phyloP scores from a whole-genome alignment of 495 filamentous ascomycete species.

The Tetracladium marchalianum region DNA sequence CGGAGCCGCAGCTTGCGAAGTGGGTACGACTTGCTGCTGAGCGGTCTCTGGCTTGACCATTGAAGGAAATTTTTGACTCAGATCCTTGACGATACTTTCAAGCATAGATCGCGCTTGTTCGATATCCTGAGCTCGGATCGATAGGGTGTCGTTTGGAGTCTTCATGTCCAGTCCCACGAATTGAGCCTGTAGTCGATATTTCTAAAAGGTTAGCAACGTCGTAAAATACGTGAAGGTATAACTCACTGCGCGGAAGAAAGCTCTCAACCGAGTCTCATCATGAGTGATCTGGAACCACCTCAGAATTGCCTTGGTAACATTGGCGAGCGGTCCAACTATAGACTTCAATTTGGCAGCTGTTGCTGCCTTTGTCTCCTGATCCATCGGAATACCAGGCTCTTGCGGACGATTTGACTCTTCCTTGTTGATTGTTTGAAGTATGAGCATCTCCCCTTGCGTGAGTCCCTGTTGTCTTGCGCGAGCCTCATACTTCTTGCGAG shows the following conservation, averaged over 20 bases:
- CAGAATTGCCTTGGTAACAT: slow-evolving; percentile 25
- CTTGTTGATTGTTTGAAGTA: slow-evolving; percentile 11
- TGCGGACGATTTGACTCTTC: slow-evolving; percentile 16
- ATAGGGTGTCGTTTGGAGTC: slow-evolving; percentile 43
- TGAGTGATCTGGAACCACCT: slow-evolving; percentile 32
- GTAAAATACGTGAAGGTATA: neutral
- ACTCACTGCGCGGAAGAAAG: slow-evolving; percentile 38
- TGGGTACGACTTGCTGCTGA: slow-evolving; percentile 4
- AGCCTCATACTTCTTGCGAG: slow-evolving; percentile 21
- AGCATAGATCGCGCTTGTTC: slow-evolving; percentile 37
- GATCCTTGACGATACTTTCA: slow-evolving; percentile 22
- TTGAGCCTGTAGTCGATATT: slow-evolving; percentile 47
- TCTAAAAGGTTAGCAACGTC: slow-evolving; percentile 18
- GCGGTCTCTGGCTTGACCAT: slow-evolving; percentile 13
- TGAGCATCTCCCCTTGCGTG: slow-evolving; percentile 3
- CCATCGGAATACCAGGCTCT: slow-evolving; percentile 29
- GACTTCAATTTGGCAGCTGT: slow-evolving; percentile 23
- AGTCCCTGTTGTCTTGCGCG: slow-evolving; percentile 2
- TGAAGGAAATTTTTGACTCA: slow-evolving; percentile 11
- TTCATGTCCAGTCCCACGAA: slow-evolving; percentile 41
- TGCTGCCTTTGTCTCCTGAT: slow-evolving; percentile 24
- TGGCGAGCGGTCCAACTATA: slow-evolving; percentile 22
- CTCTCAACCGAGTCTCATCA: slow-evolving; percentile 32
- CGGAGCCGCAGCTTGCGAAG: slow-evolving; percentile 1
- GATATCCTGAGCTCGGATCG: slow-evolving; percentile 46